Evolutionary conservation across 2,329 filamentous ascomycete genomes (phyloP), one percentile per base, ranked within the genome.

Genomic region (Xylariales sp.): DNA sequence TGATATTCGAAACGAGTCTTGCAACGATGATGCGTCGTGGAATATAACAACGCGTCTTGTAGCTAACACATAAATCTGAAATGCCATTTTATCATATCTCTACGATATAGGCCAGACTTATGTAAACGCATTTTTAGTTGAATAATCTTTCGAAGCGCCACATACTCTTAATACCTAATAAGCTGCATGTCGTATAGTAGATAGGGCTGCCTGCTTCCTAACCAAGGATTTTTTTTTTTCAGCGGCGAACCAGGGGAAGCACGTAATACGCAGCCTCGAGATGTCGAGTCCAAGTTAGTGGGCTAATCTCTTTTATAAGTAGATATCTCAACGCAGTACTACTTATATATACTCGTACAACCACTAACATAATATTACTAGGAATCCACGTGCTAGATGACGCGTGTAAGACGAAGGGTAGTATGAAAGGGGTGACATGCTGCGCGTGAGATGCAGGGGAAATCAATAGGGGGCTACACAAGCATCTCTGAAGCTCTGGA

Each of bases 271-370:
- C 50, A 34, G 45, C 34, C 45, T 34, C n/a, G 43, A 36, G 32
- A 28, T 32, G 18, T 46, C n/a, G 45, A 23, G 28, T 46, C 16
- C 10, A 18, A 61, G 65, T 41, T 50, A 39, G 36, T 39, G 50
- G 39, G 60, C 50, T 64, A 39, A 55, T 55, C 16, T 56, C 50
- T 64, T 64, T 55, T 41, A 63, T 56, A n/a, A n/a, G n/a, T n/a
- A 43, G 6, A 16, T 18, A n/a, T n/a, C 10, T 10, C 14, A 14
- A 30, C 45, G 12, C 7, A 30, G 23, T 30, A 16, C 18, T 32
- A 41, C 6, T 52, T 16, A 32, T 16, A 8, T 45, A 36, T 36
- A 39, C 10, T n/a, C 14, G 36, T 18, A 43, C n/a, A 50, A 9
- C 43, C 16, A 30, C 18, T 18, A 46, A 49, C 49, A 41, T 32